Conservation (phyloP, 2,329 filamentous ascomycete genomes). For the Fonsecaea pedrosoi region DNA sequence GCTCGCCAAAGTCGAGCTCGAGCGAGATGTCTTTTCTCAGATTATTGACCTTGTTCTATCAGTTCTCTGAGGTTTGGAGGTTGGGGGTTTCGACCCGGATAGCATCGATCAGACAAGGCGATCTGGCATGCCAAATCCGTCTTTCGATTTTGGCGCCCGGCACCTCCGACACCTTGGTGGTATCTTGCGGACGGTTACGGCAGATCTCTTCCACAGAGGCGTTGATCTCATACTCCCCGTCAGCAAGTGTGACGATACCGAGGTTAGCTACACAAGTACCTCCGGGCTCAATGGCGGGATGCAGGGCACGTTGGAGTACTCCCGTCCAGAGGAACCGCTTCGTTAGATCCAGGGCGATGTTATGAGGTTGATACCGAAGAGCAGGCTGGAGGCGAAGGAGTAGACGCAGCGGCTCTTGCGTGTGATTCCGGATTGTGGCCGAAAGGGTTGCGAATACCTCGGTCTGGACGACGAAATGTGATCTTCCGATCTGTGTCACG, state of each 20-base stretch:
- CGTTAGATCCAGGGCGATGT: slow-evolving; percentile 78
- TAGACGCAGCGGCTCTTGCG: slow-evolving; percentile 69
- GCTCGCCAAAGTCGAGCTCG: slow-evolving; percentile 41
- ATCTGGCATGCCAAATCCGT: slow-evolving; percentile 45
- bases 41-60: slow-evolving; percentile 39
- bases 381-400: slow-evolving; percentile 78
- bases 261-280: slow-evolving; percentile 67
- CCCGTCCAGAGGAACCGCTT: slow-evolving; percentile 86
- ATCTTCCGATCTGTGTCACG: slow-evolving; percentile 51
- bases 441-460: slow-evolving; percentile 74
- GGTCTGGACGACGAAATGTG: slow-evolving; percentile 56
- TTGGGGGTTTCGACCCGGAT: slow-evolving; percentile 14
- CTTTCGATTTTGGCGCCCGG: slow-evolving; percentile 36
- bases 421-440: slow-evolving; percentile 78
- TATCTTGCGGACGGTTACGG: slow-evolving; percentile 27
- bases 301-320: slow-evolving; percentile 74
- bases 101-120: slow-evolving; percentile 44
- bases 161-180: slow-evolving; percentile 36
- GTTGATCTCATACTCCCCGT: slow-evolving; percentile 81
- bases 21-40: slow-evolving; percentile 38
- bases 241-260: slow-evolving; percentile 76
- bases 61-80: slow-evolving; percentile 31
- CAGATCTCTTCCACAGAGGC: slow-evolving; percentile 80
- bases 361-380: slow-evolving; percentile 73
- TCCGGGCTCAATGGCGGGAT: slow-evolving; percentile 65